Evolutionary conservation across 192 early-diverging fungal genomes (phyloP), one percentile per base, ranked within the genome.

Genomic region (Coemansia sp.): DNA sequence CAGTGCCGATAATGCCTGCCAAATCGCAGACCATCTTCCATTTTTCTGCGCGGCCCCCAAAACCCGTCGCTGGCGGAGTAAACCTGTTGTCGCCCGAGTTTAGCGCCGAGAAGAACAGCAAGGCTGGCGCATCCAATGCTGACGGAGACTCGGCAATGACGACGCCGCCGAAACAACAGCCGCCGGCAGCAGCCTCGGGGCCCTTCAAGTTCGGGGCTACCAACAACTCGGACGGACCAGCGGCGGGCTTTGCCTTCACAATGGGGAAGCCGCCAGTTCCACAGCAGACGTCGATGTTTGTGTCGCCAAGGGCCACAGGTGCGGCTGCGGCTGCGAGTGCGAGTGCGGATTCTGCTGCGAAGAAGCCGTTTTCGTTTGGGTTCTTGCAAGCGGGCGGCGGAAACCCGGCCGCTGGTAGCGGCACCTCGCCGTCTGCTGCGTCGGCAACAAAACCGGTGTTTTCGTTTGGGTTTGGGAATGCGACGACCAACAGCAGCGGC

Each of bases 321-420:
- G 25, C 25, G 1, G 25, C 25, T 25, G 25, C 25, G 25, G 25
- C 25, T 25, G 2, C 1, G 25, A n/a, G n/a, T n/a, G n/a, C n/a
- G n/a, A n/a, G n/a, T n/a, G n/a, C n/a, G n/a, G 25, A 1, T 25
- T 25, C 25, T 25, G 45, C 39, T 41, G 39, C 66, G n/a, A 76
- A 76, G 38, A 75, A 71, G 45, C 65, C 71, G 5, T 82, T 82
- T 43, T 75, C 70, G 14, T 82, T 82, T 65, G 75, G 75, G 1
- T 77, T 82, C 42, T n/a, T 19, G 57, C 57, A 59, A 17, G 13
- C 57, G 13, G 55, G 32, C 17, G 64, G 67, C 37, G 25, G 48
- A 2, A 19, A 49, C 2, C 48, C 32, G 12, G 56, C 38, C 37
- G 37, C 54, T 22, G 20, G 12, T 2, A 41, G 32, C n/a, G 43